Percentiles rank a stretch among this genome's conserved stretches.
phyloP scores from a whole-genome alignment of 176 grass and related monocot genomes.

The Eragrostis nindensis region DNA sequence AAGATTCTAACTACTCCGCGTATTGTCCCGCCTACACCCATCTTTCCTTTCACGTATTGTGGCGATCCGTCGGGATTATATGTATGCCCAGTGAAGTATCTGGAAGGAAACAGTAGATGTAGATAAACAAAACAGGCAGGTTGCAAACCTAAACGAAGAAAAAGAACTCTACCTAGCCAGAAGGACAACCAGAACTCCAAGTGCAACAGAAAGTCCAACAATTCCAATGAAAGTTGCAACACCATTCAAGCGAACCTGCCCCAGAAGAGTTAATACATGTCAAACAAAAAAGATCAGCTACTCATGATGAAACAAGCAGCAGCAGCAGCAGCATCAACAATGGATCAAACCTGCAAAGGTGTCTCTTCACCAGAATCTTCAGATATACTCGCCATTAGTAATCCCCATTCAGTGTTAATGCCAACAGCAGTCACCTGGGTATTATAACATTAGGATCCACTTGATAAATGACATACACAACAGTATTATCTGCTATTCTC shows the following conservation, averaged over 20 bases:
- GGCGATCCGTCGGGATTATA: constrained; percentile 74
- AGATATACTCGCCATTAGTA: constrained; percentile 98
- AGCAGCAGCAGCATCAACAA: constrained; percentile 25
- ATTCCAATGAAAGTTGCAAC: constrained; percentile 94
- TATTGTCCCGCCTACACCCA: constrained; percentile 63
- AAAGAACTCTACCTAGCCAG: constrained; percentile 61
- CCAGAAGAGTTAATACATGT: constrained; percentile 30
- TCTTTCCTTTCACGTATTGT: constrained; percentile 94
- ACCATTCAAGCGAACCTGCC: constrained; percentile 92
- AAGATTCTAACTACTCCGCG: constrained; percentile 80
- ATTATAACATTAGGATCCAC: constrained; percentile 25
- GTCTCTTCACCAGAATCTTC: constrained; percentile 99
- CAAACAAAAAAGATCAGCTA: not conserved
- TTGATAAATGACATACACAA: constrained; percentile 6
- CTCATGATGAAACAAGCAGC: not conserved
- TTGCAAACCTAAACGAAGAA: not conserved
- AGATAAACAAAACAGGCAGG: constrained; percentile 17
- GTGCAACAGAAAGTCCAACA: constrained; percentile 78
- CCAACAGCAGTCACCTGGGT: constrained; percentile 89
- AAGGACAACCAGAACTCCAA: constrained; percentile 75
- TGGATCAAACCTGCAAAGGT: constrained; percentile 77
- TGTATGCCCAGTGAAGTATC: constrained; percentile 86
- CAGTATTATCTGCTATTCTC: not conserved
- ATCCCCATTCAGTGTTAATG: constrained; percentile 93
- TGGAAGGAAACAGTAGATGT: constrained; percentile 43